Conservation (phyloP, 1,139 yeast species). For the Hemisphaericaspora subhashii region DNA sequence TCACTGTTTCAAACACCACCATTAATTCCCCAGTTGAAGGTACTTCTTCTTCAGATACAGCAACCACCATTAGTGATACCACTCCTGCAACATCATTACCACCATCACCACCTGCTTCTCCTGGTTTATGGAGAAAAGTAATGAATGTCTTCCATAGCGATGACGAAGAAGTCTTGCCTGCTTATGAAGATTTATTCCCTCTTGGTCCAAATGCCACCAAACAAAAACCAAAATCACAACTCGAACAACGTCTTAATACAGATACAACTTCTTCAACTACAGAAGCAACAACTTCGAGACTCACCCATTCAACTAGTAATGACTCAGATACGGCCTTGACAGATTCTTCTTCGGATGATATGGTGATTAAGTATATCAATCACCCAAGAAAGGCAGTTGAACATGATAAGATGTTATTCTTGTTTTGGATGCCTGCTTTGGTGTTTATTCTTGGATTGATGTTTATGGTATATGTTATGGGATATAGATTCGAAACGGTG, state of each 20-base stretch:
- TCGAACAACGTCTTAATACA: constrained; percentile 35
- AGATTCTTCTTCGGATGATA: constrained; percentile 53
- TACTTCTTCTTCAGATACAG: background rate
- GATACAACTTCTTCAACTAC: constrained; percentile 5
- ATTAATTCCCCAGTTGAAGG: background rate
- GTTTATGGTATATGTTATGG: constrained; percentile 51
- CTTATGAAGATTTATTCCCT: constrained; percentile 84
- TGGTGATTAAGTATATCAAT: constrained; percentile 55
- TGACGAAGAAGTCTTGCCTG: constrained; percentile 54
- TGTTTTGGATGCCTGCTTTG: constrained; percentile 84
- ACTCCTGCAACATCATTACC: background rate
- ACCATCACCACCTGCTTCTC: constrained; percentile 6
- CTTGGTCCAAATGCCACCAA: constrained; percentile 40
- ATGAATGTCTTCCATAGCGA: constrained; percentile 53
- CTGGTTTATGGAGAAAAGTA: constrained; percentile 62
- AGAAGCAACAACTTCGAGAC: constrained; percentile 3
- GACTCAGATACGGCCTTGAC: constrained; percentile 29
- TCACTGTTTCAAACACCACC: background rate
- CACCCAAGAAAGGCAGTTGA: constrained; percentile 65
- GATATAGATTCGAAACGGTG: constrained; percentile 42
- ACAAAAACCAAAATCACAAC: constrained; percentile 35
- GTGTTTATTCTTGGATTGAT: constrained; percentile 52
- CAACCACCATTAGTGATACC: too few relatives aligned
- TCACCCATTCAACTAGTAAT: constrained; percentile 9
- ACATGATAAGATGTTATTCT: constrained; percentile 81